phyloP scores from a whole-genome alignment of 106 monocot genomes.

The Dendrobium catenatum region DNA sequence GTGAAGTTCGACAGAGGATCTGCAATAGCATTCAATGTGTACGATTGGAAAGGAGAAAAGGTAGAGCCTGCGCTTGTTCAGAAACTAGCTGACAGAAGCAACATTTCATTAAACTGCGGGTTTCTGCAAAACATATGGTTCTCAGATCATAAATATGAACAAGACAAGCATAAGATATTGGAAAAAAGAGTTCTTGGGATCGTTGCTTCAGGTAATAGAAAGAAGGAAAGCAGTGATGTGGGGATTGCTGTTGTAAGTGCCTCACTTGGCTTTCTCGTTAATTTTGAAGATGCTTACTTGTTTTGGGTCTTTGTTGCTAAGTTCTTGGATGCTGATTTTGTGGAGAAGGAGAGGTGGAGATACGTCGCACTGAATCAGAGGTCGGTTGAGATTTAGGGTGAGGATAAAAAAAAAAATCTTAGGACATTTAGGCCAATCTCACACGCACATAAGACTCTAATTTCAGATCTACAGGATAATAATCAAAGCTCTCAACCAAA shows the following conservation, averaged over 20 bases:
- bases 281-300: constrained; percentile 66
- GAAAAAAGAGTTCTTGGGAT: constrained; percentile 27
- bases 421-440: too few relatives aligned
- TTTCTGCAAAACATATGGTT: constrained; percentile 58
- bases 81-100: constrained; percentile 68
- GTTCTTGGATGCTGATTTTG: constrained; percentile 76
- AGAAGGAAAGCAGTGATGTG: constrained; percentile 18
- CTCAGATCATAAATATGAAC: constrained; percentile 33
- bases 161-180: constrained; percentile 21
- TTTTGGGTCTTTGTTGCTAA: constrained; percentile 69
- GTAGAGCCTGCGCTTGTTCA: constrained; percentile 61
- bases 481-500: too few relatives aligned
- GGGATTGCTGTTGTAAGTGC: constrained; percentile 57
- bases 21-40: constrained; percentile 66
- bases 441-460: too few relatives aligned
- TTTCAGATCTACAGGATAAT: too few relatives aligned
- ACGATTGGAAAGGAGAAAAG: constrained; percentile 72
- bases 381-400: constrained; percentile 38
- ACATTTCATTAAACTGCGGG: constrained; percentile 52
- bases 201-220: constrained; percentile 4
- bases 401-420: not conserved
- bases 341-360: constrained; percentile 86
- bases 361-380: constrained; percentile 67
- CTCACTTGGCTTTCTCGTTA: constrained; percentile 55
- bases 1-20: constrained; percentile 68